phyloP scores from a whole-genome alignment of 352 stramenopile species.

The Phytophthora fragariae region DNA sequence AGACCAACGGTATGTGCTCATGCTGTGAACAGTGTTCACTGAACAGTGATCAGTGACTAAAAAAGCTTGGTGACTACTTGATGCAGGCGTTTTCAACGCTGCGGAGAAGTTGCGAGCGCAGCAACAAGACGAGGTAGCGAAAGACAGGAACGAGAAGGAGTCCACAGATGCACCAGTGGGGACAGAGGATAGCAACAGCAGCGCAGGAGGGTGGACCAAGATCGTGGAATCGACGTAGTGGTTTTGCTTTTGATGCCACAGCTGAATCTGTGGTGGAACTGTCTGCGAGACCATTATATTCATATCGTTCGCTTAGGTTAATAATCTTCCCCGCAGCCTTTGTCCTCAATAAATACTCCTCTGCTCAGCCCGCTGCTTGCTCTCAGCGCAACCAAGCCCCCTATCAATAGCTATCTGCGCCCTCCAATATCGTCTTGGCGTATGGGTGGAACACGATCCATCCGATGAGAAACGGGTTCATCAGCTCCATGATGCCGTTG shows the following conservation, averaged over 20 bases:
- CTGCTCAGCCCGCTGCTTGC: not conserved
- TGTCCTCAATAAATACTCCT: conserved; percentile 42
- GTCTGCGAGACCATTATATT: conserved; percentile 7
- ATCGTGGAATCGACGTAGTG: conserved; percentile 12
- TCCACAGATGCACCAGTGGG: not conserved
- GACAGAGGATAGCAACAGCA: not conserved
- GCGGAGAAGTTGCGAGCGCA: conserved; percentile 80
- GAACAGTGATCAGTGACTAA: not conserved
- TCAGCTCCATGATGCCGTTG: conserved; percentile 60
- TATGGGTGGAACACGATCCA: conserved; percentile 74
- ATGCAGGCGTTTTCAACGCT: conserved; percentile 88
- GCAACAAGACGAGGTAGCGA: conserved; percentile 21
- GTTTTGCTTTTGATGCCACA: not conserved
- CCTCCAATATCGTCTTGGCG: conserved; percentile 56
- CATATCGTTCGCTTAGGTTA: not conserved
- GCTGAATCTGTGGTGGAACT: no score
- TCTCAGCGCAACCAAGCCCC: not conserved
- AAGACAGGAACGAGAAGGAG: conserved; percentile 10
- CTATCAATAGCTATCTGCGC: conserved; percentile 25
- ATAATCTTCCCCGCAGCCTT: conserved; percentile 7
- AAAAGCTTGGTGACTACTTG: not conserved
- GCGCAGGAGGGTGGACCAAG: conserved; percentile 30
- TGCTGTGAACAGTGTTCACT: not conserved
- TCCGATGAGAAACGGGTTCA: conserved; percentile 67
- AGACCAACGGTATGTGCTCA: conserved; percentile 84